Conservation (phyloP, 345 rosid genomes). For the Hypericum perforatum region DNA sequence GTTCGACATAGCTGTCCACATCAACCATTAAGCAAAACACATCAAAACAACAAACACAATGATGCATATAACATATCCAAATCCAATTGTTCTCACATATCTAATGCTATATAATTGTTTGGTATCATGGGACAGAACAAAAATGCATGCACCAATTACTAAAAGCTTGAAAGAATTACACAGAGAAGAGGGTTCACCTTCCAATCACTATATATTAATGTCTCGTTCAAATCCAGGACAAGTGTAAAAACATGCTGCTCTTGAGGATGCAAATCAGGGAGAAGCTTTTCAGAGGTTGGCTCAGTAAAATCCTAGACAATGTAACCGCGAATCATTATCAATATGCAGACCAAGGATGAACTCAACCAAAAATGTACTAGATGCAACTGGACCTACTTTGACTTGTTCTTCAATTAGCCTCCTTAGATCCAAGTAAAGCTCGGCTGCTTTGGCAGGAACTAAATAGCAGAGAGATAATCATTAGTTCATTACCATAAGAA, state of each 20-base stretch:
- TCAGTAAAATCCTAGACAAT: constrained; percentile 66
- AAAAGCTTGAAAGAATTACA: neutral
- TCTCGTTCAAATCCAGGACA: constrained; percentile 91
- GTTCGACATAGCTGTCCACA: too few species aligned
- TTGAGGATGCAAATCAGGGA: constrained; percentile 85
- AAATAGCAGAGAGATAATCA: constrained; percentile 18
- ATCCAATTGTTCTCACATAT: too few species aligned
- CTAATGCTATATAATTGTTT: too few species aligned
- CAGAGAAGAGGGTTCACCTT: constrained; percentile 37
- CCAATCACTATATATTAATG: constrained; percentile 88
- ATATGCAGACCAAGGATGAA: neutral
- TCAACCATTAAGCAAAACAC: too few species aligned
- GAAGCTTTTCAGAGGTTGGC: constrained; percentile 94
- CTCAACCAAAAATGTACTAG: neutral
- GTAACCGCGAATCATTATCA: neutral
- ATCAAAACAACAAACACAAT: too few species aligned
- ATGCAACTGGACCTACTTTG: constrained; percentile 30
- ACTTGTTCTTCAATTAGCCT: constrained; percentile 68
- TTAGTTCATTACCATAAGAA: neutral
- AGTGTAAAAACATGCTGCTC: constrained; percentile 86
- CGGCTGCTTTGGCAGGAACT: constrained; percentile 77
- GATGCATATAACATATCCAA: too few species aligned
- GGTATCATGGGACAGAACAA: neutral
- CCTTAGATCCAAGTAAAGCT: constrained; percentile 80
- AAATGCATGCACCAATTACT: neutral